These are phyloP conservation scores for Monilinia polystroma DNA, from an alignment of 2,329 filamentous ascomycete genomes.

Conservation along the genomic window DNA sequence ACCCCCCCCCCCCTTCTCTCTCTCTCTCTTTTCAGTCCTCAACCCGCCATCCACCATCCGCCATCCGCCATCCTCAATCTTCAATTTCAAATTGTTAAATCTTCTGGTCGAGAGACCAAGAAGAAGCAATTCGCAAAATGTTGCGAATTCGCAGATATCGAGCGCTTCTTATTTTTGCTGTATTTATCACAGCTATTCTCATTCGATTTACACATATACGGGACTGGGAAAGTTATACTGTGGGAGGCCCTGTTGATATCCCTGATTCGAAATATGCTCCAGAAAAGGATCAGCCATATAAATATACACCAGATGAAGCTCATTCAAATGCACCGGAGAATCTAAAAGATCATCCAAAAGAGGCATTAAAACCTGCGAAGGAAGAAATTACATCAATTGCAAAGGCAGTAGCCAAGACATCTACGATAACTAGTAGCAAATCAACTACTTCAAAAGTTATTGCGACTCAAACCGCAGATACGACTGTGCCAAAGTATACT, in stretches of 20 bases:
- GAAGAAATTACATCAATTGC: background rate
- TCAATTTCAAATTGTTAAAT: background rate
- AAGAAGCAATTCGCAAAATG: conserved; percentile 44
- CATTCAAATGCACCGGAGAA: background rate
- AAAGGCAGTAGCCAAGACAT: background rate
- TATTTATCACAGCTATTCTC: conserved; percentile 27
- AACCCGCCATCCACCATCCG: no score
- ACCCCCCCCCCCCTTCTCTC: background rate
- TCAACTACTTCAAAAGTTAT: conserved; percentile 5
- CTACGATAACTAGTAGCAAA: background rate
- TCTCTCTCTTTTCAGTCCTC: background rate
- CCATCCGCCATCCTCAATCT: background rate
- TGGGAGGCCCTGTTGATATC: conserved; percentile 21
- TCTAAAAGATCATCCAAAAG: conserved; percentile 8
- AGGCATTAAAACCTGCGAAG: conserved; percentile 10
- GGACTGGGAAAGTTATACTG: conserved; percentile 27
- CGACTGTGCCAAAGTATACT: conserved; percentile 30
- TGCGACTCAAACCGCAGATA: conserved; percentile 16
- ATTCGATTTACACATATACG: conserved; percentile 28
- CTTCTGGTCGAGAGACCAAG: conserved; percentile 21
- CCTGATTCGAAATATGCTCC: conserved; percentile 18
- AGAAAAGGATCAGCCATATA: conserved; percentile 1
- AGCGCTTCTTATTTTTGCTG: conserved; percentile 46
- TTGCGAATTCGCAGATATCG: conserved; percentile 61
- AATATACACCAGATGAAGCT: background rate